Conservation (phyloP, 176 grass and related monocot genomes). For the Triticum aestivum region DNA sequence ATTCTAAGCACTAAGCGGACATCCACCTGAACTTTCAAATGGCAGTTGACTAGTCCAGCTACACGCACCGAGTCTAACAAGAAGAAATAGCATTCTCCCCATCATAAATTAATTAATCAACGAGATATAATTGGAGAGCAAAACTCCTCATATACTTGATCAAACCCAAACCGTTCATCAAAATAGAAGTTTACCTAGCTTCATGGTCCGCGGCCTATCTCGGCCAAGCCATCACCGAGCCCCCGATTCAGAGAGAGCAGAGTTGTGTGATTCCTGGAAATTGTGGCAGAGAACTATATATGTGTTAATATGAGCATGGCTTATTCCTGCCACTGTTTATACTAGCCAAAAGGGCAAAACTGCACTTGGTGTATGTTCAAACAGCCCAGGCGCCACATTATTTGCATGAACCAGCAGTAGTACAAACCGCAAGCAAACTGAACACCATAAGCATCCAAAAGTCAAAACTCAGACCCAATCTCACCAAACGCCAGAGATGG, state of each 20-base stretch:
- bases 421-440: slow-evolving; percentile 27
- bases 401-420: slow-evolving; percentile 26
- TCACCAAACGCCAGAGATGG: slow-evolving; percentile 5
- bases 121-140: neutral
- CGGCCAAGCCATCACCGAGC: neutral
- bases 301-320: neutral
- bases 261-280: slow-evolving; percentile 6
- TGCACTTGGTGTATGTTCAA: slow-evolving; percentile 12
- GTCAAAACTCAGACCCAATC: slow-evolving; percentile 17
- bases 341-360: neutral
- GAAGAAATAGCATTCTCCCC: neutral
- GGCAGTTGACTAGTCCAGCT: slow-evolving; percentile 8
- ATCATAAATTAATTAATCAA: neutral
- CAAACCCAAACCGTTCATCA: neutral
- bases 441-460: slow-evolving; percentile 13
- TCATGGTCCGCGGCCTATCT: slow-evolving; percentile 8
- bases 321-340: neutral
- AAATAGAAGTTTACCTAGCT: slow-evolving; percentile 15
- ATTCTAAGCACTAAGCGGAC: neutral
- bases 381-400: slow-evolving; percentile 23
- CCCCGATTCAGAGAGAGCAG: neutral
- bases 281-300: neutral
- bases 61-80: neutral
- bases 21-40: neutral
- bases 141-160: neutral